Conservation (phyloP, 176 grass and related monocot genomes). For the Pontederia paniculata region DNA sequence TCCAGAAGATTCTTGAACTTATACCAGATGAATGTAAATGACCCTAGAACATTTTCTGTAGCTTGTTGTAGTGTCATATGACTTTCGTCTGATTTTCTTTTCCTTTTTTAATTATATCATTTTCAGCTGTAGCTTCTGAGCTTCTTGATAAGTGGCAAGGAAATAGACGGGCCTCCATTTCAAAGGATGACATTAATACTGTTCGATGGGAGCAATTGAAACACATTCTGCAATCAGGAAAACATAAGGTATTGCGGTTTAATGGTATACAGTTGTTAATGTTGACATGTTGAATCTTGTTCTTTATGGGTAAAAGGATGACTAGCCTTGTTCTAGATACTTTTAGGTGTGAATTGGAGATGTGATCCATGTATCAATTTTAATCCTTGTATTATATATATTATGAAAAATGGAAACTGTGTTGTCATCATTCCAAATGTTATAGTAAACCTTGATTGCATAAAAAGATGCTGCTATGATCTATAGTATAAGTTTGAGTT, state of each 20-base stretch:
- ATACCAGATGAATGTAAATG: slow-evolving; percentile 79
- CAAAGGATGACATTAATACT: slow-evolving; percentile 59
- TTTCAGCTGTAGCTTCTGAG: slow-evolving; percentile 72
- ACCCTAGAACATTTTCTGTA: not conserved
- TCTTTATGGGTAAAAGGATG: no score
- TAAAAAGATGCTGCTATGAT: no score
- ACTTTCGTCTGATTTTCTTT: not conserved
- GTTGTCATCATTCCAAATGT: no score
- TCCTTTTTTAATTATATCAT: slow-evolving; percentile 1
- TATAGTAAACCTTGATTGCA: no score
- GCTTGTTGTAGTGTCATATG: not conserved
- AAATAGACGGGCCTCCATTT: slow-evolving; percentile 69
- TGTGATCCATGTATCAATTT: no score
- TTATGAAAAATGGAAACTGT: no score
- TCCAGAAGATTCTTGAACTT: slow-evolving; percentile 70
- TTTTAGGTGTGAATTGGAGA: no score
- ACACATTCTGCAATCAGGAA: slow-evolving; percentile 62
- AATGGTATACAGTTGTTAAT: not conserved
- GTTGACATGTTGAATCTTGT: no score
- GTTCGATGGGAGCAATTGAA: slow-evolving; percentile 84
- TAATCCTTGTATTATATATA: no score
- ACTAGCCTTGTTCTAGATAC: no score
- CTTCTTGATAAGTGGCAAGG: slow-evolving; percentile 71
- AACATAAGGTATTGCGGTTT: slow-evolving; percentile 48
- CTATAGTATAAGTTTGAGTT: no score